Base-by-base conservation (phyloP, 2,329 filamentous ascomycete genomes). In the Colletotrichum theobromicola region DNA sequence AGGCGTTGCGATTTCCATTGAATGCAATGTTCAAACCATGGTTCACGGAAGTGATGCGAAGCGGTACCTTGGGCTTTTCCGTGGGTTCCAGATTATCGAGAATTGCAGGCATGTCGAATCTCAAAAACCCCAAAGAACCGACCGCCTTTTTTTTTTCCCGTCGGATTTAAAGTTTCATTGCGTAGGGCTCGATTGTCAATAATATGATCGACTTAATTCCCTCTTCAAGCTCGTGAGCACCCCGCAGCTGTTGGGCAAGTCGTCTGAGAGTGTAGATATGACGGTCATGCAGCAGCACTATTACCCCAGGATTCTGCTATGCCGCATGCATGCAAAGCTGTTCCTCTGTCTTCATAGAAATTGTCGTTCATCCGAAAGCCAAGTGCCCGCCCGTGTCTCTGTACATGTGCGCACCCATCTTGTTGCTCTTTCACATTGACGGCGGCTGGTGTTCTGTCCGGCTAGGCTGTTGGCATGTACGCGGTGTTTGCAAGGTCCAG, bases 191-290 rank as follows among this genome's bases (percentile, higher is more conserved):
- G 28, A 15, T 21, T 34, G 16, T 57, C 50, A 55, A 69, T 57
- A 46, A 21, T 66, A 60, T 66, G 72, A 71, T 74, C 67, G 67
- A 35, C 72, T 63, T 30, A 13, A 58, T 26, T 64, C 57, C 58
- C 65, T 60, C 53, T 34, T 10, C 32, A 24, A 37, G 13, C 30
- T 55, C 34, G 32, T 16, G 18, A 8, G 18, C 12, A 60, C 67
- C 60, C 67, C 46, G 67, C 16, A 42, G 28, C 21, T 18, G 60
- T 53, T 28, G 58, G 58, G 26, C 46, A 7, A 58, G 35, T 15
- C 26, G 21, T 37, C 60, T 61, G 24, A 32, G 16, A 64, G 67
- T 61, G n/a, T 12, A n/a, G n/a, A n/a, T n/a, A 15, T 58, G 18
- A 24, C 30, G n/a, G 28, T 28, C 21, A 61, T 55, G 35, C 66